These are phyloP conservation scores for Clarireedia homoeocarpa DNA, from an alignment of 2,329 filamentous ascomycete species.

Conservation along the genomic window DNA sequence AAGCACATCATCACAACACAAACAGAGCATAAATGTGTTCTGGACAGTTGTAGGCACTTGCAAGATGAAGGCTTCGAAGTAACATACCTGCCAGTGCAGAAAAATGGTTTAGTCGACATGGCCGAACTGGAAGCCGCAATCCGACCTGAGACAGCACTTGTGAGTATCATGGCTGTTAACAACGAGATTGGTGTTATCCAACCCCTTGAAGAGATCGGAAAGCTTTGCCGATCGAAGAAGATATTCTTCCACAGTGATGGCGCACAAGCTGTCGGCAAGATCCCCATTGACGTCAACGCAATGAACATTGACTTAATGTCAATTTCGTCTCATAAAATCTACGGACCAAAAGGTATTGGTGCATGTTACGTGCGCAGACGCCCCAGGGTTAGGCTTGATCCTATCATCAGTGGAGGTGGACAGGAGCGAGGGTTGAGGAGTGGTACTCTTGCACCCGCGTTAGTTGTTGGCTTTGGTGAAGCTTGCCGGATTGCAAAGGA, in stretches of 20 bases:
- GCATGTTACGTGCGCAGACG: constrained; percentile 92
- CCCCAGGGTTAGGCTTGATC: constrained; percentile 87
- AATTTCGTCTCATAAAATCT: constrained; percentile 97
- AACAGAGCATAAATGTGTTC: constrained; percentile 97
- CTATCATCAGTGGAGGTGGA: constrained; percentile 91
- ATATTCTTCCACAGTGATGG: constrained; percentile 97
- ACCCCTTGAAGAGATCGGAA: constrained; percentile 86
- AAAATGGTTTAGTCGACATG: constrained; percentile 78
- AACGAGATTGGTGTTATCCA: constrained; percentile 99
- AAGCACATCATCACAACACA: constrained; percentile 96
- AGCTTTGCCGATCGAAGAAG: constrained; percentile 83
- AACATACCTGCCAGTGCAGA: constrained; percentile 90
- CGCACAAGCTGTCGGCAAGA: constrained; percentile 97
- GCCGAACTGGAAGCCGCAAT: constrained; percentile 82
- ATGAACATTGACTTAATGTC: constrained; percentile 99
- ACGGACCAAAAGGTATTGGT: constrained; percentile 93
- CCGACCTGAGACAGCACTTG: constrained; percentile 79
- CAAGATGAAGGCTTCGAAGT: constrained; percentile 95
- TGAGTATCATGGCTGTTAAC: constrained; percentile 98
- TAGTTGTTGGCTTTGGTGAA: constrained; percentile 90
- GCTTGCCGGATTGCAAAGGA: constrained; percentile 86
- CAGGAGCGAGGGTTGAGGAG: constrained; percentile 93
- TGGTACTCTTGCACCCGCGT: constrained; percentile 81
- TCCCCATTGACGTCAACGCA: constrained; percentile 90
- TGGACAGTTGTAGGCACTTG: constrained; percentile 93